Evolutionary conservation across 805 yeast species (phyloP), one percentile per base, ranked within the genome.

Genomic region (Candida patagonica): DNA sequence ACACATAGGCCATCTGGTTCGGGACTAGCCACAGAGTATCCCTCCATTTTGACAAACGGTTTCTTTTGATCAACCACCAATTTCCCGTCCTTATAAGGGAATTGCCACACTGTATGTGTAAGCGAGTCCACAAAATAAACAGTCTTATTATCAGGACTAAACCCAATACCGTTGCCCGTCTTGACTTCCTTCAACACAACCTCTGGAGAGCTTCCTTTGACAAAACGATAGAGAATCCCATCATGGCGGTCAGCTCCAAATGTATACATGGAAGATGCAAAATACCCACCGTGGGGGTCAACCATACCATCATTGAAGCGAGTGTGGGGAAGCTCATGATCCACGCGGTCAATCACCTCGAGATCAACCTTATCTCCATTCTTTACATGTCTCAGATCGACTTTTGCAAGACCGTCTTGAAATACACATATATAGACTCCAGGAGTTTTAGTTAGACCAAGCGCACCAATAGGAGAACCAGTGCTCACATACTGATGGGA

Each of bases 1-100:
- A 81, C 60, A 20, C 78, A 65, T 47, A 81, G 68, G 16, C 96
- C 96, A 57, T 87, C 96, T 0, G 95, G 95, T 49, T 77, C 92
- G 17, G 37, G 37, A n/a, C 23, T 15, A 6, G 43, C 46, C 25
- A 36, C 35, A 8, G 24, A 25, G 22, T 49, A 41, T 4, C 43
- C 47, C 6, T 15, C 52, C 58, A 38, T 49, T 47, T 33, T 41
- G 20, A 76, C 61, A 45, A 67, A 67, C 17, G 56, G 55, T n/a
- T 51, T 43, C 42, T 43, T 41, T 61, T 62, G 38, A 70, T 67
- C 21, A 61, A 47, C 26, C 62, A 32, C 35, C 8, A 20, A 26
- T 4, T 54, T 57, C n/a, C 66, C 65, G 4, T 51, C 41, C 47
- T 71, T 66, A 46, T 63, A 68, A 44, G 72, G 70, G 43, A 63